Evolutionary conservation across 305 asterid species (phyloP).

Genomic region (Fraxinus sp.): DNA sequence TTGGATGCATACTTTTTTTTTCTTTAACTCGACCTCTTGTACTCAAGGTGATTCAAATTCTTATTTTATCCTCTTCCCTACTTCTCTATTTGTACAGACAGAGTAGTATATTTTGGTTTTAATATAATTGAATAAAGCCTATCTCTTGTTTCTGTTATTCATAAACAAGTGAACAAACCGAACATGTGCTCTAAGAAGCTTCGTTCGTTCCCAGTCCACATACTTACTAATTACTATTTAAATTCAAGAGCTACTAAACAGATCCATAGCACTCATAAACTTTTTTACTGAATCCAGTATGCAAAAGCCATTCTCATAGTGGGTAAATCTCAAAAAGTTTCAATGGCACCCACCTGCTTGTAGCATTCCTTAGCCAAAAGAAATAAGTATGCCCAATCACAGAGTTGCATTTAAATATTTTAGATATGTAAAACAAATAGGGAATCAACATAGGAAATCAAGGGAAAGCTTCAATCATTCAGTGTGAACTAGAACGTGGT

Average conservation of each 20-base stretch:
- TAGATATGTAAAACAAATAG: constrained; percentile 1
- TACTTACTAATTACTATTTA: background rate
- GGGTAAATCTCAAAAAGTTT: constrained; percentile 1
- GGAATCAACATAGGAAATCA: constrained; percentile 14
- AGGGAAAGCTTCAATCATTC: constrained; percentile 17
- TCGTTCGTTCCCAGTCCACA: background rate
- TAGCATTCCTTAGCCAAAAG: background rate
- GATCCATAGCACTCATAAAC: background rate
- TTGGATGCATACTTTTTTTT: background rate
- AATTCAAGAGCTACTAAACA: background rate
- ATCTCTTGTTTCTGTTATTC: background rate
- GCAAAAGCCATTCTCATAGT: constrained; percentile 2
- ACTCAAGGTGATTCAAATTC: background rate
- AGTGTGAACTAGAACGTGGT: constrained; percentile 1
- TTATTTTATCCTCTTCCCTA: background rate
- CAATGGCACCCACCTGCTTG: background rate
- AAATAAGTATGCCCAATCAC: background rate
- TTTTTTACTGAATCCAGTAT: background rate
- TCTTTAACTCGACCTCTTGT: background rate
- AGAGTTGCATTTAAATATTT: constrained; percentile 10
- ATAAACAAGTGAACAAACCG: background rate
- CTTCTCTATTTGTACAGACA: background rate
- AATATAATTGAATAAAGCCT: background rate
- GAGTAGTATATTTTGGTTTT: background rate
- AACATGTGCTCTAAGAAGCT: background rate